These are phyloP conservation scores for Hypoxylon sp. DNA, from an alignment of 2,329 filamentous ascomycete species.

Conservation along the genomic window DNA sequence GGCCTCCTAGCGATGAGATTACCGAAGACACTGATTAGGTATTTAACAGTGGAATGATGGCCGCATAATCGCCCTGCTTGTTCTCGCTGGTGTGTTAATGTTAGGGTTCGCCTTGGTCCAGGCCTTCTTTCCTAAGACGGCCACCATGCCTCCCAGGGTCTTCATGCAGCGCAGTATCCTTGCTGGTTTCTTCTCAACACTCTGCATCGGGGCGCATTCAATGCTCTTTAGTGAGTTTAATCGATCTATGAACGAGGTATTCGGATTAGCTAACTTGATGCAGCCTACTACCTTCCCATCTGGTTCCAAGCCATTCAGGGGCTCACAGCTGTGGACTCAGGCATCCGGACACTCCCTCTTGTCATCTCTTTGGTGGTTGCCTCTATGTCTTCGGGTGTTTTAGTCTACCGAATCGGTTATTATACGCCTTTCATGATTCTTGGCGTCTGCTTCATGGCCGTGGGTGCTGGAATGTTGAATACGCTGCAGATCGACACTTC, in stretches of 20 bases:
- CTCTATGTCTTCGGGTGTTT: constrained; percentile 43
- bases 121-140: constrained; percentile 23
- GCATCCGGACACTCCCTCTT: constrained; percentile 53
- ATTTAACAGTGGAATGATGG: constrained; percentile 50
- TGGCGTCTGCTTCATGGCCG: constrained; percentile 32
- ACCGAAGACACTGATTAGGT: too few species aligned
- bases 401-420: constrained; percentile 47
- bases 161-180: constrained; percentile 36
- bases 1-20: too few species aligned
- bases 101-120: constrained; percentile 51
- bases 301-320: constrained; percentile 47
- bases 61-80: constrained; percentile 55
- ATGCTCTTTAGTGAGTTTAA: not conserved
- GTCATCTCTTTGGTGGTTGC: constrained; percentile 47
- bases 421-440: constrained; percentile 49
- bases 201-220: constrained; percentile 5
- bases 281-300: constrained; percentile 53
- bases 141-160: constrained; percentile 39
- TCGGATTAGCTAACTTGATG: not conserved
- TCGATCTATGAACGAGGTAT: not conserved
- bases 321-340: constrained; percentile 50
- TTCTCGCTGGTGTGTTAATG: constrained; percentile 51
- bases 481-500: constrained; percentile 39
- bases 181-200: not conserved
- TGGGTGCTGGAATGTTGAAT: constrained; percentile 50